These are phyloP conservation scores for Logfia minima DNA, from an alignment of 129 eudicot genomes.

Conservation along the genomic window DNA sequence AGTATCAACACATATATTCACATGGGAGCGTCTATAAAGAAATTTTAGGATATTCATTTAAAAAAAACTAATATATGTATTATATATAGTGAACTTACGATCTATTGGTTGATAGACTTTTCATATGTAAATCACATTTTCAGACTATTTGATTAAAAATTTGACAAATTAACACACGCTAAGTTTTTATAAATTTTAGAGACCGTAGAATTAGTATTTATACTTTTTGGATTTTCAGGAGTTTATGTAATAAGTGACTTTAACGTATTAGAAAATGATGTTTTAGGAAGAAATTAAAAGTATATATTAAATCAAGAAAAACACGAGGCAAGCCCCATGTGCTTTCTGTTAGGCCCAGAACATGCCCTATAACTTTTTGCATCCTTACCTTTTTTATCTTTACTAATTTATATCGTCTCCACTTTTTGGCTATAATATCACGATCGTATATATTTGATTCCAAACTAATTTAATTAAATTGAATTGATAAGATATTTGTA, in stretches of 20 bases:
- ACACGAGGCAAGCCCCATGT: slow-evolving; percentile 26
- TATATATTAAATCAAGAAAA: not conserved
- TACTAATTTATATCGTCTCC: slow-evolving; percentile 9
- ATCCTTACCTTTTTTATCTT: slow-evolving; percentile 20
- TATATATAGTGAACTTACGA: too few relatives aligned
- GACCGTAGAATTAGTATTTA: not conserved
- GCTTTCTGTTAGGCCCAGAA: slow-evolving; percentile 41
- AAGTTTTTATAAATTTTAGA: not conserved
- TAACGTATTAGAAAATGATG: not conserved
- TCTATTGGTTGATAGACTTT: too few relatives aligned
- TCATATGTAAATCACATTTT: too few relatives aligned
- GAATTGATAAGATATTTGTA: too few relatives aligned
- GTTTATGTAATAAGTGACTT: not conserved
- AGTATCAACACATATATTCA: too few relatives aligned
- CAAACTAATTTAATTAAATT: not conserved
- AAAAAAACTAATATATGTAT: too few relatives aligned
- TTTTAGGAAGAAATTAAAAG: not conserved
- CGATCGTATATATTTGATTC: not conserved
- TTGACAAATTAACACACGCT: too few relatives aligned
- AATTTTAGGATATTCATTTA: too few relatives aligned
- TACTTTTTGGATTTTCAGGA: not conserved
- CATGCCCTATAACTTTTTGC: slow-evolving; percentile 32
- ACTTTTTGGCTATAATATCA: slow-evolving; percentile 10
- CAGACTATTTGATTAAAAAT: too few relatives aligned
- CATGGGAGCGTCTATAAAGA: too few relatives aligned